Evolutionary conservation across 352 stramenopile genomes (phyloP), one percentile per base, ranked within the genome.

Genomic region (Globisporangium megalacanthum): DNA sequence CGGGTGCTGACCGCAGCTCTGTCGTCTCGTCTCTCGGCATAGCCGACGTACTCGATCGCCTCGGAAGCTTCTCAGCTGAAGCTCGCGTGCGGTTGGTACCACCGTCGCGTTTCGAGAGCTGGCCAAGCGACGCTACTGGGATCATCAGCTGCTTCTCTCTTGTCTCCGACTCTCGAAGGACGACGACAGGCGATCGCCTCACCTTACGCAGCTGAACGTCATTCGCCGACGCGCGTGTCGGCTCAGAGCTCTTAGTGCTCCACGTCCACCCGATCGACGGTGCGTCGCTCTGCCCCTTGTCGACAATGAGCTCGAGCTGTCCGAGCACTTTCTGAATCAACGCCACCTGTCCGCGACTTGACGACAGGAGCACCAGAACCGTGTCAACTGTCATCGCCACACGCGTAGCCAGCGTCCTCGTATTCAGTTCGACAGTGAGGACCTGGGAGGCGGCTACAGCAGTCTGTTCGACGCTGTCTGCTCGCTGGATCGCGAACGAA

Each of bases 381-480:
- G 62, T 73, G 14, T 56, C 51, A 13, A 56, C 58, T 1, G 62
- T 65, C 66, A 73, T 73, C 1, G 14, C 49, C 3, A 63, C 49
- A 1, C 25, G 51, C 0, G 31, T 15, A 17, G 20, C 51, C 1
- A 56, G 22, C 9, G 37, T 22, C 25, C n/a, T 56, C 19, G 36
- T 25, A 8, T 56, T 14, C 15, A 56, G 35, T 9, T 14, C 33
- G 37, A 56, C 19, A n/a, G 42, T 49, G 51, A 25, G 3, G 19
- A 48, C 20, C 35, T 10, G 15, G 29, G 20, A 4, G 8, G 51
- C 2, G 17, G 2, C 11, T 10, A 22, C 3, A 6, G 22, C 19
- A 7, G 51, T 25, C 15, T 0, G 17, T 2, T 49, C 25, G 25
- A 29, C 25, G 25, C 25, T 29, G 25, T 5, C 37, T 10, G 46